phyloP scores from a whole-genome alignment of 768 basidiomycete genomes.

The Russula compacta region DNA sequence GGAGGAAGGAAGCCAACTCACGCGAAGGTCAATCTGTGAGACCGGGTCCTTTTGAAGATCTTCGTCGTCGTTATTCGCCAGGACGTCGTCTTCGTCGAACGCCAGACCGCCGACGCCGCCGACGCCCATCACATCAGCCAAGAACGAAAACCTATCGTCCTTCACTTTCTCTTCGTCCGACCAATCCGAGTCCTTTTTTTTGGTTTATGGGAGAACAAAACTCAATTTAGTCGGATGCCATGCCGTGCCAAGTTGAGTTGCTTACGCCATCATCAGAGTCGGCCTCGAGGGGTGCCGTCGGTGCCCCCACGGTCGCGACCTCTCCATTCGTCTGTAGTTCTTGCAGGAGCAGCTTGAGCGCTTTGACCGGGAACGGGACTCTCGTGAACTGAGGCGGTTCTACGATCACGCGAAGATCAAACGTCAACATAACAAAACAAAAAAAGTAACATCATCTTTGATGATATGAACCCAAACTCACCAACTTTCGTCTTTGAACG shows the following conservation, averaged over 20 bases:
- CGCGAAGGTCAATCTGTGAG: constrained; percentile 75
- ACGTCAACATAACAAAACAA: constrained; percentile 22
- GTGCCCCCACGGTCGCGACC: constrained; percentile 51
- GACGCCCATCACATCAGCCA: constrained; percentile 48
- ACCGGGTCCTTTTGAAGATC: constrained; percentile 83
- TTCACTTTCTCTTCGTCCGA: constrained; percentile 74
- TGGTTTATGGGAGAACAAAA: no score
- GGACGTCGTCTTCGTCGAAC: constrained; percentile 61
- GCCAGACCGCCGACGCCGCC: constrained; percentile 41
- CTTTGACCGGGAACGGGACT: constrained; percentile 86
- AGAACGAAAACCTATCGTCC: constrained; percentile 46
- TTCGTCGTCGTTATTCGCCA: constrained; percentile 71
- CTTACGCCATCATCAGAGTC: constrained; percentile 65
- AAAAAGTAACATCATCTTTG: neutral
- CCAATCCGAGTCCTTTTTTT: constrained; percentile 70
- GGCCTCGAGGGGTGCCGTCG: constrained; percentile 43
- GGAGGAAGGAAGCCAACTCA: constrained; percentile 22
- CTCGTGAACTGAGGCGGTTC: constrained; percentile 81
- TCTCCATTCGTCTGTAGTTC: constrained; percentile 80
- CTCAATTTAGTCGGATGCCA: no score
- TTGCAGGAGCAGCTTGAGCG: constrained; percentile 77
- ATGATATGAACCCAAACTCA: constrained; percentile 32
- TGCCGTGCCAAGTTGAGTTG: no score
- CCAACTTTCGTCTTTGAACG: constrained; percentile 82
- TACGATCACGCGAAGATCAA: constrained; percentile 25